These are phyloP conservation scores for Beauveria asiatica DNA, from an alignment of 2,329 filamentous ascomycete species.

Conservation along the genomic window DNA sequence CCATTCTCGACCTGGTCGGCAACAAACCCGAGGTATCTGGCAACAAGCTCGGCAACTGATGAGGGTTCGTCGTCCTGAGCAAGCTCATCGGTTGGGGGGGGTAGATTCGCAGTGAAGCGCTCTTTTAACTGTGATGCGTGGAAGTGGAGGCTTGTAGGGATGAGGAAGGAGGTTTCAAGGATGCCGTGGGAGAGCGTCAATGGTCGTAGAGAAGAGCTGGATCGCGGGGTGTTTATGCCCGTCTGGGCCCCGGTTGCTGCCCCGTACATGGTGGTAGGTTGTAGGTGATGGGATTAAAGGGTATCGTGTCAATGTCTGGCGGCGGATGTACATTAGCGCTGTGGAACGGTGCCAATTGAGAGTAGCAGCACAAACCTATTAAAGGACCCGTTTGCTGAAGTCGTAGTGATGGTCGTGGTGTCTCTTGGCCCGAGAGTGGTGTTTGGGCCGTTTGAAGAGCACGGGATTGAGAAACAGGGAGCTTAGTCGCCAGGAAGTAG, in stretches of 20 bases:
- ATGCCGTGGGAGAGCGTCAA: constrained; percentile 87
- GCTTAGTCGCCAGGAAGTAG: not conserved
- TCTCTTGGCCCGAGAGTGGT: not conserved
- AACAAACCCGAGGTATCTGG: constrained; percentile 85
- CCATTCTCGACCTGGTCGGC: constrained; percentile 84
- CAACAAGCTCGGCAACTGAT: constrained; percentile 84
- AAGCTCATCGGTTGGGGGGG: constrained; percentile 88
- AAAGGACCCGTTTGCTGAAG: constrained; percentile 19
- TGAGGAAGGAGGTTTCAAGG: constrained; percentile 91
- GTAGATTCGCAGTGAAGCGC: constrained; percentile 75
- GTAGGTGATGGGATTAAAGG: constrained; percentile 19
- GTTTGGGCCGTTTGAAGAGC: not conserved
- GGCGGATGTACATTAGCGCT: constrained; percentile 1
- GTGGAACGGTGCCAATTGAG: not conserved
- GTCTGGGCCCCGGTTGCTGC: constrained; percentile 78
- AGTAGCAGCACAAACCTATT: constrained; percentile 21
- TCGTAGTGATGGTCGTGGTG: not conserved
- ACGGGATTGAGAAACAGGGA: constrained; percentile 1
- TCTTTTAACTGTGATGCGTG: constrained; percentile 93
- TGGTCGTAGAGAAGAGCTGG: constrained; percentile 83
- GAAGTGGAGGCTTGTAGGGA: constrained; percentile 92
- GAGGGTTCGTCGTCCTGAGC: constrained; percentile 99
- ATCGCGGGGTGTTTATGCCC: constrained; percentile 93
- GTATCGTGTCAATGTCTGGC: constrained; percentile 32
- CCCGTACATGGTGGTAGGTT: constrained; percentile 65